These are phyloP conservation scores for Dactylella cylindrospora DNA, from an alignment of 2,329 filamentous ascomycete species.

Conservation along the genomic window DNA sequence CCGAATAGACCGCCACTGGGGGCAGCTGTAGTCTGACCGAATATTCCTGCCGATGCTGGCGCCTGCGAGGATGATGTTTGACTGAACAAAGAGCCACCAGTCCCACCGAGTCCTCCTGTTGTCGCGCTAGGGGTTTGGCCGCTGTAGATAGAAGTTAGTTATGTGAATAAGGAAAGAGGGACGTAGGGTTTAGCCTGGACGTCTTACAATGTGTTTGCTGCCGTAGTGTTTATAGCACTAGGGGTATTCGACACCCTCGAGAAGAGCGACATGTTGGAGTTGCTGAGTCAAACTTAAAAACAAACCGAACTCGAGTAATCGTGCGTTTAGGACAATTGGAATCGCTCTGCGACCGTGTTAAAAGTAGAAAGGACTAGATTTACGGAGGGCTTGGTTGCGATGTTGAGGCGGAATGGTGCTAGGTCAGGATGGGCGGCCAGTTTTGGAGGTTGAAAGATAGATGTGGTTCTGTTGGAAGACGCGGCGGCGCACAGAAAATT, in stretches of 20 bases:
- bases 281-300: neutral
- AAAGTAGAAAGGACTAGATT: neutral
- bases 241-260: conserved; percentile 41
- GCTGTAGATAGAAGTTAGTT: conserved; percentile 11
- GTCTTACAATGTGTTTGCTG: conserved; percentile 45
- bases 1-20: conserved; percentile 46
- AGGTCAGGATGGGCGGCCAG: neutral
- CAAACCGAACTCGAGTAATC: neutral
- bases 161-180: neutral
- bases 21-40: conserved; percentile 42
- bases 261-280: conserved; percentile 44
- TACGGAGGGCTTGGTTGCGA: neutral
- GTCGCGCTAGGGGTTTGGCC: conserved; percentile 30
- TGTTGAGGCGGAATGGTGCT: too few relatives aligned
- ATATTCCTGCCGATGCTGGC: conserved; percentile 43
- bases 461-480: conserved; percentile 21
- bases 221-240: conserved; percentile 43
- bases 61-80: conserved; percentile 26
- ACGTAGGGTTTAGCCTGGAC: neutral
- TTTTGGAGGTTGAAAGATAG: neutral
- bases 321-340: neutral
- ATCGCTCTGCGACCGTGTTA: neutral
- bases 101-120: conserved; percentile 38
- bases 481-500: conserved; percentile 22
- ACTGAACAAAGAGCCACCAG: conserved; percentile 29